Conservation (phyloP, 169 alveolate species). For the Eimeria sp. region DNA sequence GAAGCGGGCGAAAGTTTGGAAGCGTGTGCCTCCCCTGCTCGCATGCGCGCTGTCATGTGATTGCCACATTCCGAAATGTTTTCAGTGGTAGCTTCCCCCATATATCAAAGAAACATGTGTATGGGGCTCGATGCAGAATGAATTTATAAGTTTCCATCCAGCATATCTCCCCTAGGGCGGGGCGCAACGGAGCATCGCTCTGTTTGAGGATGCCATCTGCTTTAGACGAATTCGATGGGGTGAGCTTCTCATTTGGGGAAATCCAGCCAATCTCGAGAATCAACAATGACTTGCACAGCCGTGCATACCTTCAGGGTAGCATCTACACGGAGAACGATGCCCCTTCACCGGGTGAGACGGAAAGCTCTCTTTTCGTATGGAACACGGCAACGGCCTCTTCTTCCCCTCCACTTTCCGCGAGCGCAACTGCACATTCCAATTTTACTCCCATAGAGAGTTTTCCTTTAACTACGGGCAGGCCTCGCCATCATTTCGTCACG, state of each 20-base stretch:
- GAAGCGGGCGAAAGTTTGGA: not conserved
- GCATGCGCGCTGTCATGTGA: constrained; percentile 8
- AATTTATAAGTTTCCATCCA: not conserved
- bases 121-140: not conserved
- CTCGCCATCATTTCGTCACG: not conserved
- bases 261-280: constrained; percentile 2
- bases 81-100: not conserved
- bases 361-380: constrained; percentile 2
- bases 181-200: not conserved
- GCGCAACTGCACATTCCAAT: not conserved
- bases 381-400: constrained; percentile 8
- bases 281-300: constrained; percentile 18
- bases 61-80: not conserved
- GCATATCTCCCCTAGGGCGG: constrained; percentile 1
- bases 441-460: not conserved
- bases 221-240: not conserved
- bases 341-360: constrained; percentile 23
- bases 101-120: not conserved
- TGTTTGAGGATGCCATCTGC: constrained; percentile 26
- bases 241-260: constrained; percentile 16
- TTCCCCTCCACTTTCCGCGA: not conserved
- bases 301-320: not conserved
- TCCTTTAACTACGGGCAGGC: constrained; percentile 2
- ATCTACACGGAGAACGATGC: constrained; percentile 2
- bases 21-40: not conserved